Evolutionary conservation across 257 asterid species (phyloP).

Genomic region (Ilex aquifolium): DNA sequence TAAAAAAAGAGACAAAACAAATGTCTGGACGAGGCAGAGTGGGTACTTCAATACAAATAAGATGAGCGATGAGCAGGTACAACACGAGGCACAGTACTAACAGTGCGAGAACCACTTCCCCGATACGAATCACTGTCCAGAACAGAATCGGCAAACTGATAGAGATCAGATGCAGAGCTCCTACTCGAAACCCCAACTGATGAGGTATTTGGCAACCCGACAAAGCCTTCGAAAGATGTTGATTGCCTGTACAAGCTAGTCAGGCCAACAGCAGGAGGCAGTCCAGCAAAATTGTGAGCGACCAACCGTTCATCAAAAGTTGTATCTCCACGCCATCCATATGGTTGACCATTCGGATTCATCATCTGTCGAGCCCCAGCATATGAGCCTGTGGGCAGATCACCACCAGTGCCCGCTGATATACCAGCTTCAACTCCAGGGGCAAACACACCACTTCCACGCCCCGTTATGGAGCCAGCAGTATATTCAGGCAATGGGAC

Average conservation of each 20-base stretch:
- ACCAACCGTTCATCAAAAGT: constrained; percentile 26
- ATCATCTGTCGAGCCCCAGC: constrained; percentile 30
- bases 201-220: constrained; percentile 39
- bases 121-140: constrained; percentile 36
- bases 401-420: constrained; percentile 22
- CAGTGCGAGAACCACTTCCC: constrained; percentile 17
- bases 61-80: constrained; percentile 36
- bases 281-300: constrained; percentile 26
- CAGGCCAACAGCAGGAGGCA: constrained; percentile 31
- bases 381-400: constrained; percentile 29
- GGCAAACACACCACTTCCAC: constrained; percentile 10
- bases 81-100: constrained; percentile 17
- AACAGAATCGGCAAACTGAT: constrained; percentile 63
- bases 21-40: not conserved
- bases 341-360: constrained; percentile 27
- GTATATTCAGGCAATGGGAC: constrained; percentile 33
- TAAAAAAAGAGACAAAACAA: not conserved
- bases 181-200: constrained; percentile 30
- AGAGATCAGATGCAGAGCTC: constrained; percentile 44
- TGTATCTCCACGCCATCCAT: constrained; percentile 35
- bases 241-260: constrained; percentile 43
- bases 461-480: constrained; percentile 1
- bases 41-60: constrained; percentile 26
- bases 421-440: constrained; percentile 23
- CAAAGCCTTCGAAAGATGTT: constrained; percentile 36